Evolutionary conservation across 176 grass and related monocot genomes (phyloP).

Genomic region (Rhynchospora pubera): DNA sequence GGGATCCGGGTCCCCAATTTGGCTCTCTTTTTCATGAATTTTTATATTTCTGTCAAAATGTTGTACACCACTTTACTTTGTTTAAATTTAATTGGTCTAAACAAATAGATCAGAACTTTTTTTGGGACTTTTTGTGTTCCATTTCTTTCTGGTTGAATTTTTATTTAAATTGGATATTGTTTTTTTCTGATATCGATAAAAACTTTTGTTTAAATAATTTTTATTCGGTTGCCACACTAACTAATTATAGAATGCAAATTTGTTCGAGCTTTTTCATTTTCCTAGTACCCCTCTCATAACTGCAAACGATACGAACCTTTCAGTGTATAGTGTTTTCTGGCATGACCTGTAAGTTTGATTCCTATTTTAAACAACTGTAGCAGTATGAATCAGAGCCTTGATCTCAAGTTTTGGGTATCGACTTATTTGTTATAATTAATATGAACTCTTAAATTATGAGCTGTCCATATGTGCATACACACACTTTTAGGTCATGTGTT

Average conservation of each 20-base stretch:
- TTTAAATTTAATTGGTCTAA: too few species aligned
- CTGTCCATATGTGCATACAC: not conserved
- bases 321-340: not conserved
- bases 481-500: not conserved
- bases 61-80: too few species aligned
- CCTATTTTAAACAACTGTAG: not conserved
- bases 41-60: too few species aligned
- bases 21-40: too few species aligned
- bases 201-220: too few species aligned
- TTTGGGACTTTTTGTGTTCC: not conserved
- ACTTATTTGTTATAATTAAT: not conserved
- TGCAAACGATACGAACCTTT: not conserved
- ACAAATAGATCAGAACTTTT: too few species aligned
- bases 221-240: too few species aligned
- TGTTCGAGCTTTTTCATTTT: not conserved
- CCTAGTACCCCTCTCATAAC: not conserved
- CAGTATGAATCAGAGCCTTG: not conserved
- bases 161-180: not conserved
- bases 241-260: not conserved
- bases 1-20: too few species aligned
- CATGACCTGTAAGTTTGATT: not conserved
- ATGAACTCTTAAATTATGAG: not conserved
- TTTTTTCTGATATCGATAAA: too few species aligned
- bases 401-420: not conserved
- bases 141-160: not conserved